Conservation (phyloP, 208 protist genomes). For the Trypanosoma cruzi region DNA sequence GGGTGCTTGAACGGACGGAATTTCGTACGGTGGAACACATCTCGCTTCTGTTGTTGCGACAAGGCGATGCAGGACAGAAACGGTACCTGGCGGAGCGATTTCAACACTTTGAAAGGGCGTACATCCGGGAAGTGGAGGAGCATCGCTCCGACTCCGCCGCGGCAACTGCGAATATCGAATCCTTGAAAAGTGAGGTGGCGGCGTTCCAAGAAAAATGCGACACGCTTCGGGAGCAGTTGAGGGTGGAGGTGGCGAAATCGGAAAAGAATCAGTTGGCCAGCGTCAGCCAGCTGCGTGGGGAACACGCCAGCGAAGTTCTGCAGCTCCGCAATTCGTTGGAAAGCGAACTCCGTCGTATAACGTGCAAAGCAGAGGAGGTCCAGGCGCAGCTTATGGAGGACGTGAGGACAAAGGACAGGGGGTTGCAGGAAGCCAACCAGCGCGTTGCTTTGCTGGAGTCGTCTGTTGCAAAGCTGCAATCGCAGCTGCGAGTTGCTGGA, state of each 20-base stretch:
- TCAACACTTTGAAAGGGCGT: constrained; percentile 64
- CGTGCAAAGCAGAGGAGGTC: constrained; percentile 30
- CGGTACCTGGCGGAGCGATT: constrained; percentile 83
- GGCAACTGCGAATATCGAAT: constrained; percentile 25
- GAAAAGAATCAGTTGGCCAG: constrained; percentile 31
- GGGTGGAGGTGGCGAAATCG: constrained; percentile 16
- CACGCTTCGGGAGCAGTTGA: constrained; percentile 28
- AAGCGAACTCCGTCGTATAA: constrained; percentile 14
- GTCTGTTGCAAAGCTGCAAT: constrained; percentile 33
- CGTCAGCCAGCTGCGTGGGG: constrained; percentile 27
- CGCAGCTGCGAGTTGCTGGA: constrained; percentile 40
- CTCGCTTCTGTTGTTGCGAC: constrained; percentile 65
- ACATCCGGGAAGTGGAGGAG: constrained; percentile 20
- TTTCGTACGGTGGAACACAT: constrained; percentile 89
- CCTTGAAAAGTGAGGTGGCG: constrained; percentile 34
- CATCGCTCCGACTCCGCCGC: constrained; percentile 24
- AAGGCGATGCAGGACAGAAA: constrained; percentile 86
- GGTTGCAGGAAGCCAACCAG: constrained; percentile 26
- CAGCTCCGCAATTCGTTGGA: constrained; percentile 26
- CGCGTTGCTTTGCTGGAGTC: constrained; percentile 34
- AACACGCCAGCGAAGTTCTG: constrained; percentile 30
- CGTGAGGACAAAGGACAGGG: constrained; percentile 32
- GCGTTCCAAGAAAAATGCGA: constrained; percentile 21
- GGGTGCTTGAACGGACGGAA: constrained; percentile 69
- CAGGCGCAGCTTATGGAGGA: constrained; percentile 33